Base-by-base conservation (phyloP, 305 asterid species). In the Euphrasia arctica region DNA sequence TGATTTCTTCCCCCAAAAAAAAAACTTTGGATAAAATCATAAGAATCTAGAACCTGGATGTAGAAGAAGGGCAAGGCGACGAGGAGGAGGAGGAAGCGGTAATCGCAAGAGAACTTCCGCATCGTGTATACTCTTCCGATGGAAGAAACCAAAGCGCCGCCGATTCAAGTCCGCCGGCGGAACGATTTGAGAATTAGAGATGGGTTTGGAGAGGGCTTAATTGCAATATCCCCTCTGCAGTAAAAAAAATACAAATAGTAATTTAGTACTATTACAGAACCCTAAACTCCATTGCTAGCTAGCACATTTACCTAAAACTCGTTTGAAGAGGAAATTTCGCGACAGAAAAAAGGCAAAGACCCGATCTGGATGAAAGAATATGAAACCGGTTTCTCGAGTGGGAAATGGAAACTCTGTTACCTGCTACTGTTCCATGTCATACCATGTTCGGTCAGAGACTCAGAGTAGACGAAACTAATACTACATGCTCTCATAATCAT, bases 41-140 rank as follows among this genome's bases (percentile, higher is more conserved):
- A 54, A 51, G 54, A 61, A 62, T 70, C 59, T 62, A 58, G 15
- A 67, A 86, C 98, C 98, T 91, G 98, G 52, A 87, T 75, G 85
- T 87, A 91, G 75, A 91, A 77, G 88, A 91, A 91, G 8, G 95
- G 92, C 41, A 87, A 58, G 59, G 82, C 89, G 49, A 86, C 83
- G 50, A 84, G 0, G 70, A 89, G 80, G 73, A 92, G 87, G 66
- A 92, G 85, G 79, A 79, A 92, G 57, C 97, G 89, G 63, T 79
- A 81, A 78, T 89, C 91, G 75, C 85, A 87, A 15, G 69, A 75
- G 80, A 85, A 84, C 74, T 72, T 81, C 65, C 74, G 62, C 95
- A 85, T 87, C 66, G 29, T 75, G 9, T 27, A 54, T 41, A 51
- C 56, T 14, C 45, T 28, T 54, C 60, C 43, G 45, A 4, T 7